phyloP scores from a whole-genome alignment of 208 protist species.

The Wallacemonas sp. region DNA sequence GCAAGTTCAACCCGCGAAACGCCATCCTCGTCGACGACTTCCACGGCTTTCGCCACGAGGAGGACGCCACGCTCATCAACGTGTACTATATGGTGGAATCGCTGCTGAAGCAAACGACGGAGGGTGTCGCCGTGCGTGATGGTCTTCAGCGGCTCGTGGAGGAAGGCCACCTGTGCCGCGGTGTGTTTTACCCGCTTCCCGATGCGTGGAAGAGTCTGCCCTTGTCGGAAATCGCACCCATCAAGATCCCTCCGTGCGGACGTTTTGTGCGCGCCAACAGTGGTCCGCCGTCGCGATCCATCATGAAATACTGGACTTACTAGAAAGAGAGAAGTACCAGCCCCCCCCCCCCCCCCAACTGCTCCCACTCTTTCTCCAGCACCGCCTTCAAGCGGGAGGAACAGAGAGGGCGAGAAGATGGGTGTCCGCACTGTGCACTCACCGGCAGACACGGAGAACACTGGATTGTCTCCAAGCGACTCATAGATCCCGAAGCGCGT shows the following conservation, averaged over 20 bases:
- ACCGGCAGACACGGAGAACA: too few relatives aligned
- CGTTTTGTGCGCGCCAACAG: constrained; percentile 66
- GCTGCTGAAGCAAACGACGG: constrained; percentile 43
- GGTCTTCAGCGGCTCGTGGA: constrained; percentile 44
- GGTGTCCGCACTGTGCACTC: too few relatives aligned
- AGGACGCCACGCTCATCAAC: constrained; percentile 84
- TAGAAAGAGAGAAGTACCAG: constrained; percentile 41
- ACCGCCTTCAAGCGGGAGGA: too few relatives aligned
- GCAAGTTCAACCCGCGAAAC: constrained; percentile 87
- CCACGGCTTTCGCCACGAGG: constrained; percentile 51
- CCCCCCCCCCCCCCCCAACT: too few relatives aligned
- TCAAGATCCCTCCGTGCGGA: constrained; percentile 82
- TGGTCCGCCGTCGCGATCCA: constrained; percentile 39
- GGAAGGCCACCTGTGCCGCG: constrained; percentile 71
- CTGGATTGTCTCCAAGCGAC: too few relatives aligned
- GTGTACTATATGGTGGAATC: constrained; percentile 89
- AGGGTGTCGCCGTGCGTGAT: constrained; percentile 42
- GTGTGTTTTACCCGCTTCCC: constrained; percentile 48
- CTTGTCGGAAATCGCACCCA: constrained; percentile 66
- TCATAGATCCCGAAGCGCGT: too few relatives aligned
- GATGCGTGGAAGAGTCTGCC: constrained; percentile 72
- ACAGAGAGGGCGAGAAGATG: too few relatives aligned
- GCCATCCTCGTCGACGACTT: constrained; percentile 89
- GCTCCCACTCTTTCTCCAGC: too few relatives aligned
- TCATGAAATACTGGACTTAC: constrained; percentile 87